Percentiles rank a stretch among this genome's conserved stretches.
phyloP scores from a whole-genome alignment of 1,284 basidiomycete species.

The Microbotryomycetes sp. region DNA sequence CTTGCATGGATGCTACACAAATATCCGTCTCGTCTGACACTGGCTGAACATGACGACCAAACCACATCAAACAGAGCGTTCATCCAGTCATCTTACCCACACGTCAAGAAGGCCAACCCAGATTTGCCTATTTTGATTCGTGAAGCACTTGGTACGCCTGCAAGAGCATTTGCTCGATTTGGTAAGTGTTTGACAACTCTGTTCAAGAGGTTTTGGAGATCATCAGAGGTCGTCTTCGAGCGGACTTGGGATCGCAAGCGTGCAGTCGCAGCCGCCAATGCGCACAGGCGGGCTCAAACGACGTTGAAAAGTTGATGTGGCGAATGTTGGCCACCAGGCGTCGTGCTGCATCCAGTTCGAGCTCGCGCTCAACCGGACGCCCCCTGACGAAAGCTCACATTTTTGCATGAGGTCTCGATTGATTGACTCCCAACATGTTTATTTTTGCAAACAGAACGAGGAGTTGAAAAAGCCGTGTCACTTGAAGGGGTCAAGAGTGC shows the following conservation, averaged over 20 bases:
- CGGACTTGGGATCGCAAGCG: too few species aligned
- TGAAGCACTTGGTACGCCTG: conserved; percentile 81
- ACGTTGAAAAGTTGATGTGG: too few species aligned
- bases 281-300: too few species aligned
- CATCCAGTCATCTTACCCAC: conserved; percentile 69
- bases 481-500: conserved; percentile 64
- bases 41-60: background rate
- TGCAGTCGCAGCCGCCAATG: too few species aligned
- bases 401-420: conserved; percentile 12
- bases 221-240: too few species aligned
- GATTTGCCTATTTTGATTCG: conserved; percentile 82
- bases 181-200: too few species aligned
- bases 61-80: conserved; percentile 46
- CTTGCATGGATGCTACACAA: conserved; percentile 7
- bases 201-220: too few species aligned
- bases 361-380: too few species aligned
- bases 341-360: too few species aligned
- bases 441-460: conserved; percentile 53
- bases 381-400: too few species aligned
- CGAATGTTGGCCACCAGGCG: too few species aligned
- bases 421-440: conserved; percentile 1
- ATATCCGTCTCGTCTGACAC: conserved; percentile 50
- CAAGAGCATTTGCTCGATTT: conserved; percentile 81
- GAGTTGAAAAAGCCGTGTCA: conserved; percentile 70
- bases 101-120: conserved; percentile 80